Percentiles rank a stretch among this genome's conserved stretches.
phyloP scores from a whole-genome alignment of 2,329 filamentous ascomycete genomes.

The Dactylellina cionopaga region DNA sequence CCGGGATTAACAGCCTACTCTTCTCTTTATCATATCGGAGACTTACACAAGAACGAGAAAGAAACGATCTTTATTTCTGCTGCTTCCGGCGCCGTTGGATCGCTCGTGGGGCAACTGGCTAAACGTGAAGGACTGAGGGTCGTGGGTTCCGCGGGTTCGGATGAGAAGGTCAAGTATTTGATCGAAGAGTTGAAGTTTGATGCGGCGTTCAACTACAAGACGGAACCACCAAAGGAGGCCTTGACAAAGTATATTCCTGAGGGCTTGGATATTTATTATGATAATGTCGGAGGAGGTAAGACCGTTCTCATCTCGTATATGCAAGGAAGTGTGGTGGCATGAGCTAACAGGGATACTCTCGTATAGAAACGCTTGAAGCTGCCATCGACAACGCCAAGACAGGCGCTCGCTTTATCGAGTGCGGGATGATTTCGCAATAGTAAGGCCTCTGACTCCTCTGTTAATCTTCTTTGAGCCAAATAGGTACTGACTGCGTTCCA shows the following conservation, averaged over 20 bases:
- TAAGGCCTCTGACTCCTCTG: conserved; percentile 64
- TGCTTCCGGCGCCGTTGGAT: conserved; percentile 82
- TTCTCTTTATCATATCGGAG: conserved; percentile 77
- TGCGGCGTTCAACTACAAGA: conserved; percentile 88
- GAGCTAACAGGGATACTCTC: conserved; percentile 71
- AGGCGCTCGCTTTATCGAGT: conserved; percentile 73
- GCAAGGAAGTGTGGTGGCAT: conserved; percentile 74
- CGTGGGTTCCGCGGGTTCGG: conserved; percentile 80
- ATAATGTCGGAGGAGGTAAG: conserved; percentile 81
- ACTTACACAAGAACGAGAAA: conserved; percentile 76
- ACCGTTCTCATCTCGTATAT: conserved; percentile 69
- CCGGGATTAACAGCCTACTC: conserved; percentile 78
- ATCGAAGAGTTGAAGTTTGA: conserved; percentile 76
- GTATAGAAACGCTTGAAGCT: conserved; percentile 73
- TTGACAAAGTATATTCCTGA: conserved; percentile 76
- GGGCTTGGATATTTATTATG: conserved; percentile 84
- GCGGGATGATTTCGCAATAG: conserved; percentile 80
- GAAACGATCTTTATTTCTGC: conserved; percentile 80
- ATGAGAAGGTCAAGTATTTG: conserved; percentile 82
- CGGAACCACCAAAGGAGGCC: conserved; percentile 74
- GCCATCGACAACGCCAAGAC: conserved; percentile 72
- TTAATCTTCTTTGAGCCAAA: not conserved
- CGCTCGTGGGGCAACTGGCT: conserved; percentile 83
- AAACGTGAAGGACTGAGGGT: conserved; percentile 82
- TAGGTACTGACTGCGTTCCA: too few species aligned